Conservation (phyloP, 2,329 filamentous ascomycete genomes). For the Sporothrix euskadiensis region DNA sequence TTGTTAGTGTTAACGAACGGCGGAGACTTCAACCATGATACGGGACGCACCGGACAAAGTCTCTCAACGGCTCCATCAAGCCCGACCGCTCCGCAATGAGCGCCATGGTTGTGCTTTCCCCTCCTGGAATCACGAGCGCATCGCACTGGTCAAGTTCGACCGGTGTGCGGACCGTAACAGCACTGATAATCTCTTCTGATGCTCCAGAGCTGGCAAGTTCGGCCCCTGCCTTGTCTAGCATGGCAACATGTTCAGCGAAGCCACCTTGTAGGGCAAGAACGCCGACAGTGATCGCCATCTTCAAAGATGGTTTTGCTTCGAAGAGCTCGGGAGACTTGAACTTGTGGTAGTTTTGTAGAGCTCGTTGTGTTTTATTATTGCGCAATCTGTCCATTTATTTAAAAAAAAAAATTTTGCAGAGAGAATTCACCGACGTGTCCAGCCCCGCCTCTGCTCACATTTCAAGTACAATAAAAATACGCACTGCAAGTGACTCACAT, state of each 20-base stretch:
- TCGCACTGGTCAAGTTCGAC: slow-evolving; percentile 71
- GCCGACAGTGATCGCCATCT: slow-evolving; percentile 53
- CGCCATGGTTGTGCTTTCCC: slow-evolving; percentile 92
- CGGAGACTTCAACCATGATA: background rate
- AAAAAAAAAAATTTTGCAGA: background rate
- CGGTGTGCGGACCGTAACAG: slow-evolving; percentile 72
- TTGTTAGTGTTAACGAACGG: background rate
- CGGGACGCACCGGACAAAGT: slow-evolving; percentile 79
- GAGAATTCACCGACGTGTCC: background rate
- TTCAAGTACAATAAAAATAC: background rate
- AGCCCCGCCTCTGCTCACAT: background rate
- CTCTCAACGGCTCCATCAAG: slow-evolving; percentile 77
- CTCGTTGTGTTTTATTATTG: background rate
- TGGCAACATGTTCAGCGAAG: slow-evolving; percentile 81
- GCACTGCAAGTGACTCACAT: slow-evolving; percentile 2
- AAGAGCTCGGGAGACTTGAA: background rate
- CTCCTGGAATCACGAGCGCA: slow-evolving; percentile 86
- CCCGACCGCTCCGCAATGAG: slow-evolving; percentile 80
- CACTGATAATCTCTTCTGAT: slow-evolving; percentile 30
- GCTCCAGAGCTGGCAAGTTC: background rate
- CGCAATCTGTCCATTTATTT: too few relatives aligned
- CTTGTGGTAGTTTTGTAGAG: background rate
- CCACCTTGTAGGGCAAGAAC: slow-evolving; percentile 84
- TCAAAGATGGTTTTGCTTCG: background rate
- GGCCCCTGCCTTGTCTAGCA: slow-evolving; percentile 67